These are phyloP conservation scores for Penicillium occitanis DNA, from an alignment of 2,329 filamentous ascomycete species.

Conservation along the genomic window DNA sequence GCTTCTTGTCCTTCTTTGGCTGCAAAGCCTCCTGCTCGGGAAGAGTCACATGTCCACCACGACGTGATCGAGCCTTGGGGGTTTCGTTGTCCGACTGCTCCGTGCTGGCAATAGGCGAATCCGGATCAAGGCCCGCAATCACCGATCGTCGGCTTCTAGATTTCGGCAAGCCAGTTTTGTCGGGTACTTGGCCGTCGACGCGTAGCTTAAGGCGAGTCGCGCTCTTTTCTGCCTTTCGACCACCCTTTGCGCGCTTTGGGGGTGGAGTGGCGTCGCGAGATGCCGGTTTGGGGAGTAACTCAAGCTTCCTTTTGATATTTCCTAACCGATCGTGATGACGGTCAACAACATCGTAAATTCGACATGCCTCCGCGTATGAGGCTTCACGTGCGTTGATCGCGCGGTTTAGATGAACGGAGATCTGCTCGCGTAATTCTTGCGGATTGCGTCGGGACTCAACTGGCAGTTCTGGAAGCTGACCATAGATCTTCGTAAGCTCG, in stretches of 20 bases:
- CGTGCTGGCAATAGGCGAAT: conserved; percentile 48
- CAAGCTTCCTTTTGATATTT: conserved; percentile 61
- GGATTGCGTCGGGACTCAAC: conserved; percentile 53
- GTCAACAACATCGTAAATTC: conserved; percentile 58
- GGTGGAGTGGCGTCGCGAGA: conserved; percentile 56
- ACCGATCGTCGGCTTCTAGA: conserved; percentile 40
- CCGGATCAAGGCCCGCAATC: conserved; percentile 41
- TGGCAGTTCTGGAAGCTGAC: conserved; percentile 52
- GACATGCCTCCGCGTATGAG: conserved; percentile 56
- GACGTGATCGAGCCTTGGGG: conserved; percentile 19
- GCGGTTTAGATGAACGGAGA: conserved; percentile 56
- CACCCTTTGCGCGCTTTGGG: conserved; percentile 41
- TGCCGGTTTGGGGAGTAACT: conserved; percentile 60
- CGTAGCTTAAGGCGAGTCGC: conserved; percentile 45
- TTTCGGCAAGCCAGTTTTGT: conserved; percentile 31
- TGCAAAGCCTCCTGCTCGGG: conserved; percentile 24
- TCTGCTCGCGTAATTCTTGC: conserved; percentile 53
- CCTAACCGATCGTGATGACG: conserved; percentile 58
- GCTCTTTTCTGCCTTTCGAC: conserved; percentile 39
- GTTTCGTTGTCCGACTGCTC: conserved; percentile 47
- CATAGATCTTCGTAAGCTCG: conserved; percentile 45
- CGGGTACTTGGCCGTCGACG: conserved; percentile 33
- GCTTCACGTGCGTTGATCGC: conserved; percentile 58
- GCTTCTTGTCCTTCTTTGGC: conserved; percentile 46
- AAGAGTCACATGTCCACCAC: conserved; percentile 15